Evolutionary conservation across 257 asterid species (phyloP).

Genomic region (Nyctanthes arbortristis): DNA sequence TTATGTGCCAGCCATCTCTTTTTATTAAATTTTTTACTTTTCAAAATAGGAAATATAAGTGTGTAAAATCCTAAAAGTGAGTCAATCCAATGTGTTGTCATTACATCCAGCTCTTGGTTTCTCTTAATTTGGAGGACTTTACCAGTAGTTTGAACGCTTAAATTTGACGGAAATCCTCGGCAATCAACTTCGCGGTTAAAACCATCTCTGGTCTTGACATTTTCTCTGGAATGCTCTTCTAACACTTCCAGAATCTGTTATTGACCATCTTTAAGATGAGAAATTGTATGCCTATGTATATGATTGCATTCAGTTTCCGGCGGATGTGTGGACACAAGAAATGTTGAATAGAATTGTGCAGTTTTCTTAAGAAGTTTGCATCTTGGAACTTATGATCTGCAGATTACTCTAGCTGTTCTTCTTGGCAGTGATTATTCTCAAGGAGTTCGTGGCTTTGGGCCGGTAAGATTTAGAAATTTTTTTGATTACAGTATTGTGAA

Average conservation of each 20-base stretch:
- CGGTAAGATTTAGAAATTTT: constrained; percentile 45
- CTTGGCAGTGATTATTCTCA: constrained; percentile 91
- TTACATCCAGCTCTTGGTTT: not conserved
- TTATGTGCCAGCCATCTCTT: constrained; percentile 2
- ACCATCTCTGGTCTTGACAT: not conserved
- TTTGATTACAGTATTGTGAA: constrained; percentile 1
- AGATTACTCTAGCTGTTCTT: constrained; percentile 87
- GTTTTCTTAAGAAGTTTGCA: constrained; percentile 8
- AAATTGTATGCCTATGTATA: too few species aligned
- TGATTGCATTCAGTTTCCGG: not conserved
- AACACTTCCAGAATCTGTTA: not conserved
- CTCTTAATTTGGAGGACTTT: not conserved
- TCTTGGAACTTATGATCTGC: constrained; percentile 29
- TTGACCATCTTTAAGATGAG: not conserved
- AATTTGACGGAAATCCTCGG: not conserved
- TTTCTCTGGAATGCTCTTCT: constrained; percentile 2
- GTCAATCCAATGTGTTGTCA: not conserved
- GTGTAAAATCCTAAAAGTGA: not conserved
- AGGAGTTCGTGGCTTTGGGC: constrained; percentile 87
- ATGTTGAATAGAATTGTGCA: too few species aligned
- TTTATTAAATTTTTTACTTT: constrained; percentile 3
- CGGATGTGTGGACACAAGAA: not conserved
- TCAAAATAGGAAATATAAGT: not conserved
- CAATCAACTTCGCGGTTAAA: not conserved
- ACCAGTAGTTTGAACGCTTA: not conserved